Evolutionary conservation across 805 yeast species (phyloP).

Genomic region (Candida tibetensis): DNA sequence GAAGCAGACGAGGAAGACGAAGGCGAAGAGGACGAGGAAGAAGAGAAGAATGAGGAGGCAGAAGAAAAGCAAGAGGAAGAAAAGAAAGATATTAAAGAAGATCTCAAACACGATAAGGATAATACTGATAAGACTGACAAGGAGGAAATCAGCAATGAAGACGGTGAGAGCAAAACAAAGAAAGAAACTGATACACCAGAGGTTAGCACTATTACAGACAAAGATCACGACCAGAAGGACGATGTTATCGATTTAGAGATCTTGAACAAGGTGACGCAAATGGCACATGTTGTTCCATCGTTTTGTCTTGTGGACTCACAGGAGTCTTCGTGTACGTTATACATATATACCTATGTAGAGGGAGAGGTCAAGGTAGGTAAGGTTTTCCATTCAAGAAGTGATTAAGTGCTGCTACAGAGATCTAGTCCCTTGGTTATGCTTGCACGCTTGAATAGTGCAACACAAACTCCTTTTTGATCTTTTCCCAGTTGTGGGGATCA

Average conservation of each 20-base stretch:
- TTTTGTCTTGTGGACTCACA: constrained; percentile 88
- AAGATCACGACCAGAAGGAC: constrained; percentile 1
- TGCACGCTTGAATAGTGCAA: constrained; percentile 45
- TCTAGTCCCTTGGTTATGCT: constrained; percentile 12
- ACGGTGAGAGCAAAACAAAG: constrained; percentile 17
- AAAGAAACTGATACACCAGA: constrained; percentile 10
- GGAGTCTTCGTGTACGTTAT: constrained; percentile 72
- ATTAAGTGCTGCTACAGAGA: not conserved
- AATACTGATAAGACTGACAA: not conserved
- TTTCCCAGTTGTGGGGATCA: constrained; percentile 95
- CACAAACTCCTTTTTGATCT: constrained; percentile 69
- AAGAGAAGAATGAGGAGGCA: constrained; percentile 10
- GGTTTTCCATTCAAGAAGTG: constrained; percentile 38
- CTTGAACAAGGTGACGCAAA: constrained; percentile 19
- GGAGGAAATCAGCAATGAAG: constrained; percentile 2
- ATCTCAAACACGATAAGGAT: constrained; percentile 9
- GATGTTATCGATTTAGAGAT: constrained; percentile 9
- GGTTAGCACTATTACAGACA: not conserved
- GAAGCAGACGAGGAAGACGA: constrained; percentile 45
- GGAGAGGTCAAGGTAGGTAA: constrained; percentile 91
- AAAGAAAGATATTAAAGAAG: constrained; percentile 8
- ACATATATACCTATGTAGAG: constrained; percentile 76
- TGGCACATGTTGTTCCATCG: constrained; percentile 56
- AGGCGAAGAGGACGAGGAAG: constrained; percentile 20
- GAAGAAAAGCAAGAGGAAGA: constrained; percentile 8